phyloP scores from a whole-genome alignment of 1,284 basidiomycete genomes.

The Rhodotorula sp. region DNA sequence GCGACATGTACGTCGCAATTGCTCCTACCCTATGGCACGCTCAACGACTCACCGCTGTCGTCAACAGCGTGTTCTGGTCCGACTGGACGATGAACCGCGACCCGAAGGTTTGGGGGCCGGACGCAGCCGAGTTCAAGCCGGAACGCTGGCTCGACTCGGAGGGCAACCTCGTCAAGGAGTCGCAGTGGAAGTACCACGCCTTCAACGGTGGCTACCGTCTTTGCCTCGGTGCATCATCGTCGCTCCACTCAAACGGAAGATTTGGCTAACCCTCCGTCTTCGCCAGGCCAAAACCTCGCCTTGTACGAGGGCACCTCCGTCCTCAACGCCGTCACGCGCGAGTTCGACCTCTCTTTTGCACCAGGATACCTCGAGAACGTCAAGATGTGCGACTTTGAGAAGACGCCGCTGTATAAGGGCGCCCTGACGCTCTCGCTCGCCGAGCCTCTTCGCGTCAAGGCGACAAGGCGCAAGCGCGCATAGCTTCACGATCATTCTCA shows the following conservation, averaged over 20 bases:
- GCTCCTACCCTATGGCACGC: neutral
- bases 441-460: neutral
- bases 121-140: constrained; percentile 40
- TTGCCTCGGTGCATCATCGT: constrained; percentile 26
- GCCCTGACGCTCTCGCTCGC: constrained; percentile 10
- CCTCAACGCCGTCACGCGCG: constrained; percentile 25
- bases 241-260: neutral
- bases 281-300: constrained; percentile 36
- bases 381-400: constrained; percentile 21
- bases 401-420: constrained; percentile 17
- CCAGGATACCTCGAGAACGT: constrained; percentile 27
- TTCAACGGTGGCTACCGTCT: constrained; percentile 42
- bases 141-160: constrained; percentile 39
- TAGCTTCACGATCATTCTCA: neutral
- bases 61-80: constrained; percentile 16
- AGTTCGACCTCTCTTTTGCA: constrained; percentile 36
- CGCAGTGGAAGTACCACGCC: constrained; percentile 35
- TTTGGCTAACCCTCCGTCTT: neutral
- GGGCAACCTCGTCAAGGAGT: constrained; percentile 26
- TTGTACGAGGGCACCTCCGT: constrained; percentile 33
- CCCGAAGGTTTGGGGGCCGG: constrained; percentile 33
- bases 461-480: neutral
- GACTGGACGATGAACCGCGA: constrained; percentile 39
- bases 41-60: neutral
- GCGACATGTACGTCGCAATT: constrained; percentile 24